Base-by-base conservation (phyloP, 2,329 filamentous ascomycete genomes). In the Alternaria incomplexa region DNA sequence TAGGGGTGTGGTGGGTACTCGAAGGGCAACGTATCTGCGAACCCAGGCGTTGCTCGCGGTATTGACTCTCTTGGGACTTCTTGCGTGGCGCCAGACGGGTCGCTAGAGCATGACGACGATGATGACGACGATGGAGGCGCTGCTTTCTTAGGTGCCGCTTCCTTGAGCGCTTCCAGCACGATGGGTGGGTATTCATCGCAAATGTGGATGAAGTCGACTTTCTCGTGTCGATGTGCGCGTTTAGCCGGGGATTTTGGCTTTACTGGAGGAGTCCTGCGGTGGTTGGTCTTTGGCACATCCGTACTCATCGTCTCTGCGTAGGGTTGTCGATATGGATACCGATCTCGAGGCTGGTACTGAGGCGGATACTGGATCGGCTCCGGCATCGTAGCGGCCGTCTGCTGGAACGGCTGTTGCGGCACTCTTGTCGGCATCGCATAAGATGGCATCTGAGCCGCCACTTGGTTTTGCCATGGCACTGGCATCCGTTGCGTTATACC, bases 161-260 rank as follows among this genome's bases (percentile, higher is more conserved):
- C 62, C 15, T 61, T 61, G 7, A 70, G 52, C 3, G 40, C 58
- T 50, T 71, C 58, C 9, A 68, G 54, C 8, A 75, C 54, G 5
- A 72, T 57, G 8, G 58, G 53, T 6, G 73, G 72, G 20, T 69
- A 69, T 15, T 72, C 63, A 8, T 74, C 72, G 20, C 68, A 67
- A 2, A 74, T 66, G 28, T 69, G 60, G 46, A 76, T 65, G 40
- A 63, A 72, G 46, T 76, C 71, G 6, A 64, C 62, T n/a, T 62
- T 50, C 12, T 44, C 53, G 1, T 60, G 52, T 12, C 12, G 25
- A 30, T 22, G 48, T 4, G 15, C 8, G 8, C 43, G 51, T 22
- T 53, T 60, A 5, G 6, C 25, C 3, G 40, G 11, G 8, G 48
- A 23, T 10, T 32, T 52, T 3, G 48, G 32, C 28, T 52, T 58